Conservation (phyloP, 139 green algal genomes). For the Closterium sp. region DNA sequence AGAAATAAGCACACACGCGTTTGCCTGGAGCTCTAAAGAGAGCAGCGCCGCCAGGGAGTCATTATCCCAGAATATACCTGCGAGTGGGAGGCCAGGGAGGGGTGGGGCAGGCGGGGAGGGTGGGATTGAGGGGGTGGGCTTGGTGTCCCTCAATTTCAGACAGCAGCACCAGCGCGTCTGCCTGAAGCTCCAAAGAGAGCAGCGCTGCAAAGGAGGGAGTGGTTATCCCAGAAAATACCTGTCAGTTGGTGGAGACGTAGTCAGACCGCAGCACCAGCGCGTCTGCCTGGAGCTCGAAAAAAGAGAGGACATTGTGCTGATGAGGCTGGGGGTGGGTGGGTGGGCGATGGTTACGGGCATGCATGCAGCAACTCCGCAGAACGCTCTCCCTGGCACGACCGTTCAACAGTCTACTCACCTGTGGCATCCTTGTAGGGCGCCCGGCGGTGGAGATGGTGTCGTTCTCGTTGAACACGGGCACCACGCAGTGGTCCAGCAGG, state of each 20-base stretch:
- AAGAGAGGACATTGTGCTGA: too few species aligned
- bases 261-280: slow-evolving; percentile 62
- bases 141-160: slow-evolving; percentile 68
- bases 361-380: too few species aligned
- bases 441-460: too few species aligned
- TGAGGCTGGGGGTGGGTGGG: too few species aligned
- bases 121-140: background rate
- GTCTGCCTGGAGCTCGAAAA: slow-evolving; percentile 63
- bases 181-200: slow-evolving; percentile 61
- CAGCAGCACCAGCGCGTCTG: slow-evolving; percentile 62
- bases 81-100: background rate
- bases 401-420: too few species aligned
- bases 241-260: background rate
- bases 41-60: slow-evolving; percentile 63
- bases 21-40: slow-evolving; percentile 60
- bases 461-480: too few species aligned
- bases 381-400: too few species aligned
- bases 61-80: slow-evolving; percentile 64
- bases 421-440: slow-evolving; percentile 31
- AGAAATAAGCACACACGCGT: slow-evolving; percentile 63
- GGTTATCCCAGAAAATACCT: slow-evolving; percentile 65
- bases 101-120: too few species aligned
- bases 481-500: slow-evolving; percentile 23
- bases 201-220: slow-evolving; percentile 62
- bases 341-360: too few species aligned